Evolutionary conservation across 1,139 yeast species (phyloP).

Genomic region (Meyerozyma guilliermondii): DNA sequence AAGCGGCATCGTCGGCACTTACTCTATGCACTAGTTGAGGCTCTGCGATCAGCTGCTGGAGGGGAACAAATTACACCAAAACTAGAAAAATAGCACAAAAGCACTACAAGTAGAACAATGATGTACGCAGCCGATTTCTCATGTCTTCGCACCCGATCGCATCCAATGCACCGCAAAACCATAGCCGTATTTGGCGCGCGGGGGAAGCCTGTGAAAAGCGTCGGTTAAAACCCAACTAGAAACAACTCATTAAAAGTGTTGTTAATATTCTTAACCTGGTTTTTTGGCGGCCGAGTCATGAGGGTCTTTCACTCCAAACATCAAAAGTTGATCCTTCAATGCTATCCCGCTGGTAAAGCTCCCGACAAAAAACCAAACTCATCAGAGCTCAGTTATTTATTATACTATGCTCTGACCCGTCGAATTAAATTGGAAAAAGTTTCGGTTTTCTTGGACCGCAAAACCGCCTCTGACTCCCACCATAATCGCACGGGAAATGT

Average conservation of each 20-base stretch:
- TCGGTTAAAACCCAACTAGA: not conserved
- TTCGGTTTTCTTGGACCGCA: constrained; percentile 60
- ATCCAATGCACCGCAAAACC: not conserved
- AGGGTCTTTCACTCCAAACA: constrained; percentile 64
- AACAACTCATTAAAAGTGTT: not conserved
- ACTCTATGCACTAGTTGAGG: too few relatives aligned
- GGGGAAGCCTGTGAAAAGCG: constrained; percentile 1
- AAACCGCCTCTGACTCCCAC: constrained; percentile 58
- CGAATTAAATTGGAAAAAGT: constrained; percentile 86
- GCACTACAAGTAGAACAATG: too few relatives aligned
- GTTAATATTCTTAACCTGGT: not conserved
- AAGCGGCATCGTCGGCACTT: constrained; percentile 45
- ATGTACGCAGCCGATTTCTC: not conserved
- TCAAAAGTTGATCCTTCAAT: constrained; percentile 81
- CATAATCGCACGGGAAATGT: constrained; percentile 71
- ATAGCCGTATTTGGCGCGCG: not conserved
- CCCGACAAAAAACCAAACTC: constrained; percentile 87
- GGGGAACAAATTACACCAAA: too few relatives aligned
- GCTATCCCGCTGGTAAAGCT: constrained; percentile 88
- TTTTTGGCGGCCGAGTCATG: constrained; percentile 13
- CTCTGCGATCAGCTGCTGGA: too few relatives aligned
- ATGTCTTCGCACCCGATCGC: not conserved
- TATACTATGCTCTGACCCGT: constrained; percentile 90
- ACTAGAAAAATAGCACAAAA: not conserved
- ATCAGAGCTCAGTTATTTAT: constrained; percentile 80